These are phyloP conservation scores for Teratosphaeria zuluensis DNA, from an alignment of 2,329 filamentous ascomycete genomes.

Conservation along the genomic window DNA sequence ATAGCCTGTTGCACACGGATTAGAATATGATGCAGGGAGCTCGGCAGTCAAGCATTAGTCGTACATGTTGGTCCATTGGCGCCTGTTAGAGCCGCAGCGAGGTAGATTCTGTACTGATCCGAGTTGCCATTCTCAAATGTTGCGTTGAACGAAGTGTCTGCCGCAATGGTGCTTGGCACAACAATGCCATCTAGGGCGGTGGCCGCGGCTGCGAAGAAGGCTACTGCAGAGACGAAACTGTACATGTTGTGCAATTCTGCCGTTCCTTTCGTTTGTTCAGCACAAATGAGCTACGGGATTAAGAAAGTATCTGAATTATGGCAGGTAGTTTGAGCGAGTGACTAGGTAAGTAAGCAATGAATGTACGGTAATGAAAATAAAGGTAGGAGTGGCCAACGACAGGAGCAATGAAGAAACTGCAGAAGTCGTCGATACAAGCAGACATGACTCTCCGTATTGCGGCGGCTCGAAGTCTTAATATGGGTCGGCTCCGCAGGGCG, in stretches of 20 bases:
- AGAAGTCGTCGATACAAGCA: background rate
- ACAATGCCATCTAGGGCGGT: conserved; percentile 18
- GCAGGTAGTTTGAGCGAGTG: background rate
- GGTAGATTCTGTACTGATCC: conserved; percentile 24
- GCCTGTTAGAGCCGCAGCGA: conserved; percentile 24
- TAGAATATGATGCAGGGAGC: background rate
- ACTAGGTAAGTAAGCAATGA: background rate
- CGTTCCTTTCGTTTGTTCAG: background rate
- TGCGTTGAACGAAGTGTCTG: conserved; percentile 20
- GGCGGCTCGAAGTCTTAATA: background rate
- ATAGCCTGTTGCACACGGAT: conserved; percentile 16
- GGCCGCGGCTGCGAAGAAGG: background rate
- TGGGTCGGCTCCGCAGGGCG: background rate
- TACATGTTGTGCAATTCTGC: background rate
- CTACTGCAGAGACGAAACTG: background rate
- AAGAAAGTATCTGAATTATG: background rate
- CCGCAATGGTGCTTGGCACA: conserved; percentile 15
- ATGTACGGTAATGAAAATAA: background rate
- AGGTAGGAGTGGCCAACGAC: background rate
- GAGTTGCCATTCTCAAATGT: conserved; percentile 23
- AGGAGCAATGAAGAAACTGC: background rate
- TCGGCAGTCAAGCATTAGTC: background rate
- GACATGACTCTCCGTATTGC: background rate
- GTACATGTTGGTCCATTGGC: conserved; percentile 24
- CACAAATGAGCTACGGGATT: background rate